Base-by-base conservation (phyloP, 2,329 filamentous ascomycete genomes). In the Ophiostoma australiae region DNA sequence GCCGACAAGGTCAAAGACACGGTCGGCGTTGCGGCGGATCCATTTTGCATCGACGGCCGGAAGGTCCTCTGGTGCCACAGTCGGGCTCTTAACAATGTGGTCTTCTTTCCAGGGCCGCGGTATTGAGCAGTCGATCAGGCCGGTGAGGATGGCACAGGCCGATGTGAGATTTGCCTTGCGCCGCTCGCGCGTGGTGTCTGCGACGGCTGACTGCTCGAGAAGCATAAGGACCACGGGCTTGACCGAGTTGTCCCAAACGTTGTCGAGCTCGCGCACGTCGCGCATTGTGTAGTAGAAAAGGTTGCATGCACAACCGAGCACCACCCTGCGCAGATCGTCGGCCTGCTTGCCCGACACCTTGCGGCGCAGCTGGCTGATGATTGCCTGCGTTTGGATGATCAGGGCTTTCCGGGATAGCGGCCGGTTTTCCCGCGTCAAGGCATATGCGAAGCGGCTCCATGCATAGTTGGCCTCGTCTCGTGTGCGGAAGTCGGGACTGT, bases 391-490 rank as follows among this genome's bases (percentile, higher is more conserved):
- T 1, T 97, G 82, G 17, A 73, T 66, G 0, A 79, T 80, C 3
- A 80, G 11, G 75, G 81, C 69, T 76, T 90, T 86, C 67, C 85
- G 88, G 37, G 86, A 81, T 76, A 91, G 83, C 1, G 83, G 83
- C 5, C 81, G 81, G 27, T 88, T 84, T 74, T 90, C 88, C 0
- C 89, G 85, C 70, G 90, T 86, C 20, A 92, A 84, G 7, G 89
- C 86, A 77, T 90, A 97, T 27, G 95, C 86, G 65, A 97, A 88
- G 70, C 91, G 90, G 75, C 91, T 92, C 92, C 94, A 97, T 0
- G 93, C 93, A 71, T 89, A 82, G 76, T 94, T 93, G 31, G 94
- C 92, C 76, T 96, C 89, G 17, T 87, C 83, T 75, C 90, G 92
- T 65, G 90, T 91, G 65, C 85, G 81, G 3, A 85, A 81, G 73